Conservation (phyloP, 2,329 filamentous ascomycete species). For the Herpotrichia juniperi region DNA sequence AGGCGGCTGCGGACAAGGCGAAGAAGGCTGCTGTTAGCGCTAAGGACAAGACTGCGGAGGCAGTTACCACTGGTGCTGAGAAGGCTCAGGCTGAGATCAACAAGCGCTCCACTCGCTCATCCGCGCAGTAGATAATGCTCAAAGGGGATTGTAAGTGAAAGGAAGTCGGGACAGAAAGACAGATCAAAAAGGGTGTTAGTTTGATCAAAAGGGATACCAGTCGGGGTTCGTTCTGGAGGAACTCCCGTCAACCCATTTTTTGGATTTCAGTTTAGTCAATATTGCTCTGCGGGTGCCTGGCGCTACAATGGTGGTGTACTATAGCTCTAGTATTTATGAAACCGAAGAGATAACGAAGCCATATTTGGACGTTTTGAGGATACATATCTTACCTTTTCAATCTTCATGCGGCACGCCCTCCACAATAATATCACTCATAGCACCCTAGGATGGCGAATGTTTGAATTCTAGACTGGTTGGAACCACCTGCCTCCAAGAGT, state of each 20-base stretch:
- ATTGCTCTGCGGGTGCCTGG: slow-evolving; percentile 29
- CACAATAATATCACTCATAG: no score
- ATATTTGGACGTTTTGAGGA: neutral
- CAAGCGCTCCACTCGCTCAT: slow-evolving; percentile 62
- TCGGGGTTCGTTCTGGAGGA: slow-evolving; percentile 19
- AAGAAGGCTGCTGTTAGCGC: slow-evolving; percentile 72
- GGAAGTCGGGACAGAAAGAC: neutral
- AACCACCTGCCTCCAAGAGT: neutral
- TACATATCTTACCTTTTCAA: no score
- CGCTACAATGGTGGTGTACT: slow-evolving; percentile 20
- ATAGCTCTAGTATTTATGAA: slow-evolving; percentile 11
- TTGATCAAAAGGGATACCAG: slow-evolving; percentile 21
- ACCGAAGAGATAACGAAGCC: neutral
- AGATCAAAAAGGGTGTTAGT: neutral
- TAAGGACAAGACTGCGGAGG: slow-evolving; percentile 74
- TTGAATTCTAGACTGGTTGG: neutral
- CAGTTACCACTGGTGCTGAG: slow-evolving; percentile 65
- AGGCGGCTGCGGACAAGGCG: slow-evolving; percentile 75
- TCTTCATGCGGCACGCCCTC: no score
- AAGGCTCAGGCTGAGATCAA: slow-evolving; percentile 76
- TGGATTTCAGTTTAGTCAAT: slow-evolving; percentile 33
- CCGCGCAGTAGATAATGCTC: slow-evolving; percentile 31
- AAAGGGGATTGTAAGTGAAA: slow-evolving; percentile 3
- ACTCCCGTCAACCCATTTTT: slow-evolving; percentile 17
- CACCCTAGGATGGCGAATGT: neutral